Base-by-base conservation (phyloP, 2,329 filamentous ascomycete genomes). In the Neonectria punicea region DNA sequence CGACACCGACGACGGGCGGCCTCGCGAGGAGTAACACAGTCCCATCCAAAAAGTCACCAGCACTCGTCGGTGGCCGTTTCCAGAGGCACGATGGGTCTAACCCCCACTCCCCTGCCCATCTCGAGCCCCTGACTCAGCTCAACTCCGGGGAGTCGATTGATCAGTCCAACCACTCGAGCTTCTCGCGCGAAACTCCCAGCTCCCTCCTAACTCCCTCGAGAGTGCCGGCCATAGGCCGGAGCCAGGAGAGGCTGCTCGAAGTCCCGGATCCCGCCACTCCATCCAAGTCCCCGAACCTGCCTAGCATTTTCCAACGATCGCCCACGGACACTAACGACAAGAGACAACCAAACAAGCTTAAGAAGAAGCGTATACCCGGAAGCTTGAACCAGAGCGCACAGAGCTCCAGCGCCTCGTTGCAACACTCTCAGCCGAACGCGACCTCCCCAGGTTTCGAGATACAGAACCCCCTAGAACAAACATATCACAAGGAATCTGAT, bases 41-140 rank as follows among this genome's bases (percentile, higher is more conserved):
- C 14, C 96, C 96, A 1, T 96, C 95, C 0, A 97, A 97, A 76
- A 91, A 92, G 77, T 96, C 93, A 0, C 93, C 93, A 8, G 89
- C 88, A 9, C 79, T 94, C 47, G 84, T 88, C 44, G 86, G 89
- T 2, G 86, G 87, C 6, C 87, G 92, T n/a, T 92, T 94, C 72
- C 85, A 87, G 34, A 79, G 80, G 70, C 63, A 69, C 9, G 79
- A 79, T 8, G 73, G 65, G 28, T 67, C 75, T 11, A 73, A 74
- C 4, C 74, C 74, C 14, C 73, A 75, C 18, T 77, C 76, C 5
- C 77, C 76, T n/a, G 73, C 76, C 10, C 76, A 75, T 36, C 67
- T 80, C n/a, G 78, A 82, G 61, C 79, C 79, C 4, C 70, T 82
- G 63, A 80, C 80, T 1, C 79, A 78, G 44, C 68, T 77, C 8